These are phyloP conservation scores for Yamadazyma membranifaciens DNA, from an alignment of 1,139 yeast genomes.

Conservation along the genomic window DNA sequence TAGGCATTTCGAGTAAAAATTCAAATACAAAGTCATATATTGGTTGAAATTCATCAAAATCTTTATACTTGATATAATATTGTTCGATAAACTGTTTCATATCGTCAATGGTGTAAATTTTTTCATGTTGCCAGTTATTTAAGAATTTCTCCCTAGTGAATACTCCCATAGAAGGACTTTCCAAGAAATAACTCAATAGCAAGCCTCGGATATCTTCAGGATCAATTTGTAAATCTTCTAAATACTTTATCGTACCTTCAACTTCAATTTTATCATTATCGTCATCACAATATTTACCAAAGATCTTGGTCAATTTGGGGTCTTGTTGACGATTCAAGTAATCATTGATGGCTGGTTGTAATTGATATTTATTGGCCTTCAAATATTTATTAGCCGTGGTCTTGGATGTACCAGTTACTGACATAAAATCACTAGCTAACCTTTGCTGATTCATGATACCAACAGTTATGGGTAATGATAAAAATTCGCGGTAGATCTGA, in stretches of 20 bases:
- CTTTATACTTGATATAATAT: constrained; percentile 39
- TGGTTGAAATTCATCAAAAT: constrained; percentile 7
- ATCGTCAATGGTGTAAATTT: constrained; percentile 35
- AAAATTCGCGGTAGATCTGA: not conserved
- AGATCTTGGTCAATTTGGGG: constrained; percentile 23
- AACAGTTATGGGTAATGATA: too few species aligned
- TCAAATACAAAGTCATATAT: constrained; percentile 73
- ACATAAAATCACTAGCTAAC: constrained; percentile 12
- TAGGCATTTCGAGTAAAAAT: constrained; percentile 59
- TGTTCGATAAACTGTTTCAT: constrained; percentile 50
- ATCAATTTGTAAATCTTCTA: constrained; percentile 63
- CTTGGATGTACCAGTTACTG: constrained; percentile 13
- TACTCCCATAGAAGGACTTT: constrained; percentile 64
- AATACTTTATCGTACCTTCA: constrained; percentile 72
- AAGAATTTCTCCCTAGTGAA: constrained; percentile 52
- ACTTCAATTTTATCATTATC: constrained; percentile 44
- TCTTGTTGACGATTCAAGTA: constrained; percentile 14
- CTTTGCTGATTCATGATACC: constrained; percentile 6
- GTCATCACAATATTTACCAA: constrained; percentile 35
- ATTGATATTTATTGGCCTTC: constrained; percentile 6
- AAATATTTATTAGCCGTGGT: constrained; percentile 13
- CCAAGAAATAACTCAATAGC: constrained; percentile 66
- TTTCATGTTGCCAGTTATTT: constrained; percentile 50
- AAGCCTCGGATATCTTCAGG: constrained; percentile 74
- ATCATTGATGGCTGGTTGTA: constrained; percentile 10